A percentile compares a stretch with the other conserved stretches of the same genome.
Conservation (phyloP, 2,329 filamentous ascomycete genomes). For the Knufia fluminis region DNA sequence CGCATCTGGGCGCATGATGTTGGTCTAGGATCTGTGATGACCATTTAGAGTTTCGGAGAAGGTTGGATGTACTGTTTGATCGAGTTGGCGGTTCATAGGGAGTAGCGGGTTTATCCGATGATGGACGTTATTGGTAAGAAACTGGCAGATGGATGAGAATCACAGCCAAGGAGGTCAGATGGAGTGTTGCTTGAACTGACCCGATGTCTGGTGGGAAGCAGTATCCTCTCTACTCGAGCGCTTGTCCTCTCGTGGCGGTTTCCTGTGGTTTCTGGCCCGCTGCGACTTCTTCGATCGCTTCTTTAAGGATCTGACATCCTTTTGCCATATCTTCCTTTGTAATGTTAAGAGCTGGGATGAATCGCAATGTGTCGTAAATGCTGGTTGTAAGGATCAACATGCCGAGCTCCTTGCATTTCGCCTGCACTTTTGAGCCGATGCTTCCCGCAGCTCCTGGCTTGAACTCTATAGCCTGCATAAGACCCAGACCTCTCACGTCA, state of each 20-base stretch:
- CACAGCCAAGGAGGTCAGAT: not conserved
- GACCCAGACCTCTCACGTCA: conserved; percentile 31
- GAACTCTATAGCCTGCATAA: conserved; percentile 33
- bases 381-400: conserved; percentile 33
- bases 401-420: conserved; percentile 32
- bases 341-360: conserved; percentile 34
- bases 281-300: conserved; percentile 31
- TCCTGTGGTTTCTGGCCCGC: conserved; percentile 18
- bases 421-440: conserved; percentile 30
- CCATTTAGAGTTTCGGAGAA: no score
- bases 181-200: not conserved
- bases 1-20: no score
- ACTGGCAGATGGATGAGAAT: not conserved
- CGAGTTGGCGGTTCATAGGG: no score
- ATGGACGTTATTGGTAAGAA: conserved; percentile 9
- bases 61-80: no score
- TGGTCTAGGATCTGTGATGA: no score
- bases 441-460: conserved; percentile 26
- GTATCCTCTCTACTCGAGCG: conserved; percentile 11
- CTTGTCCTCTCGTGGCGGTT: conserved; percentile 16
- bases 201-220: not conserved
- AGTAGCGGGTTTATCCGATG: no score
- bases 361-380: conserved; percentile 33
- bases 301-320: conserved; percentile 28
- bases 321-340: conserved; percentile 31